Evolutionary conservation across 2,329 filamentous ascomycete species (phyloP).

Genomic region (Colletotrichum echinochloae): DNA sequence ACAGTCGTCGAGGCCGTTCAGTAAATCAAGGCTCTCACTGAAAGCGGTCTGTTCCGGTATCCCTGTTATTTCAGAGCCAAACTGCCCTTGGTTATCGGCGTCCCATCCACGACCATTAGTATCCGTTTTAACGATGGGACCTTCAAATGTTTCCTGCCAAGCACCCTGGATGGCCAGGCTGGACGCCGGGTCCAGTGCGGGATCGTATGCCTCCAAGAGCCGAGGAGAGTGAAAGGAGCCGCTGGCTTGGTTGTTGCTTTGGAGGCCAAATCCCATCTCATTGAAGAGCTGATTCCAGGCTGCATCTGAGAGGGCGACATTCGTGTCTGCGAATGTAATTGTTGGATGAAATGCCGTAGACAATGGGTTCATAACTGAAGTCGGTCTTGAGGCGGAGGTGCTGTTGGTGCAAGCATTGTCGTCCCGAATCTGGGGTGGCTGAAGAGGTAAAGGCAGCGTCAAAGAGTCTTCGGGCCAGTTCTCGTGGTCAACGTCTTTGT

Average conservation of each 20-base stretch:
- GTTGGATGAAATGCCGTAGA: neutral
- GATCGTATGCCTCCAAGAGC: neutral
- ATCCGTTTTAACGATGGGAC: neutral
- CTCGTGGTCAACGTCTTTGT: too few relatives aligned
- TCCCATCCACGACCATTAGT: neutral
- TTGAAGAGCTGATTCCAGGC: neutral
- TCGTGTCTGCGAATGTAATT: neutral
- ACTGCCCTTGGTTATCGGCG: neutral
- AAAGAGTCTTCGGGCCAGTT: neutral
- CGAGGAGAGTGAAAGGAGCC: neutral
- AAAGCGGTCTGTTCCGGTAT: neutral
- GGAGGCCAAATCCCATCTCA: neutral
- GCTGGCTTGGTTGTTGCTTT: neutral
- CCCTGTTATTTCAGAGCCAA: neutral
- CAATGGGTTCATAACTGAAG: neutral
- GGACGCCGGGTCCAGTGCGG: neutral
- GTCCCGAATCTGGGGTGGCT: neutral
- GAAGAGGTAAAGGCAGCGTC: neutral
- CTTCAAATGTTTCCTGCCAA: neutral
- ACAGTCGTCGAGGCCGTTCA: neutral
- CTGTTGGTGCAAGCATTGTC: neutral
- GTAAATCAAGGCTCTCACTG: neutral
- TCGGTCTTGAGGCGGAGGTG: neutral
- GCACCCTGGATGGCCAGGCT: neutral
- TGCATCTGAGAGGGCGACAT: neutral